Evolutionary conservation across 352 stramenopile genomes (phyloP).

Genomic region (Phytophthora pisi): DNA sequence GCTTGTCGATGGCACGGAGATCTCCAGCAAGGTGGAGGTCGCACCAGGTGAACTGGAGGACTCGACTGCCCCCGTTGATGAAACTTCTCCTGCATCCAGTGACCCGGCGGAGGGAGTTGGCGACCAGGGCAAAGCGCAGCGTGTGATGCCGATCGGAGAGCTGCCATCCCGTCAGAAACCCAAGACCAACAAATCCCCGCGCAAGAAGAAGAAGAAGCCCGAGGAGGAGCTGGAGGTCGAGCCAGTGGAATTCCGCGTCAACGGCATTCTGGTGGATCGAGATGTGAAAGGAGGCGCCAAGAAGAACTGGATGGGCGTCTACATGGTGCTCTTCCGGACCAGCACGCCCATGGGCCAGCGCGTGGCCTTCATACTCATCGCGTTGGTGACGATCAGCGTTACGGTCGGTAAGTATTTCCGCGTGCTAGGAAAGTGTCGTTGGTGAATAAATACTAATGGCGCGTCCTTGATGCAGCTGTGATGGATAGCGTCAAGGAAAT

Average conservation of each 20-base stretch:
- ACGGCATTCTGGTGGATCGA: slow-evolving; percentile 71
- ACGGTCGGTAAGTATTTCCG: slow-evolving; percentile 47
- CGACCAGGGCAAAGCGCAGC: slow-evolving; percentile 23
- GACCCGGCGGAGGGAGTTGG: neutral
- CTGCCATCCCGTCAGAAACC: slow-evolving; percentile 29
- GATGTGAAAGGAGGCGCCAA: slow-evolving; percentile 70
- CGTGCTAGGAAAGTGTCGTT: neutral
- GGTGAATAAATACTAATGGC: slow-evolving; percentile 1
- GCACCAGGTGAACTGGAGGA: slow-evolving; percentile 23
- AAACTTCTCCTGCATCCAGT: neutral
- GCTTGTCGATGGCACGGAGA: slow-evolving; percentile 25
- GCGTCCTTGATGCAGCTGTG: slow-evolving; percentile 42
- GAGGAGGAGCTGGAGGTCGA: slow-evolving; percentile 30
- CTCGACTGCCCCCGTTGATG: slow-evolving; percentile 7
- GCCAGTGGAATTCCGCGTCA: slow-evolving; percentile 59
- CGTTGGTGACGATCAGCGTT: slow-evolving; percentile 75
- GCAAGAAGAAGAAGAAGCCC: slow-evolving; percentile 37
- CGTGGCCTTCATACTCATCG: slow-evolving; percentile 69
- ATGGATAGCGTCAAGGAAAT: slow-evolving; percentile 75
- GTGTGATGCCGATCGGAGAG: slow-evolving; percentile 32
- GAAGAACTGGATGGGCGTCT: slow-evolving; percentile 68
- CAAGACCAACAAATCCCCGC: slow-evolving; percentile 24
- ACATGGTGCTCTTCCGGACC: slow-evolving; percentile 77
- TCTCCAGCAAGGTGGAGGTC: slow-evolving; percentile 25
- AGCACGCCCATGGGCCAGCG: slow-evolving; percentile 70